Evolutionary conservation across 306 rosid species (phyloP), one percentile per base, ranked within the genome.

Genomic region (Canavalia ensiformis): DNA sequence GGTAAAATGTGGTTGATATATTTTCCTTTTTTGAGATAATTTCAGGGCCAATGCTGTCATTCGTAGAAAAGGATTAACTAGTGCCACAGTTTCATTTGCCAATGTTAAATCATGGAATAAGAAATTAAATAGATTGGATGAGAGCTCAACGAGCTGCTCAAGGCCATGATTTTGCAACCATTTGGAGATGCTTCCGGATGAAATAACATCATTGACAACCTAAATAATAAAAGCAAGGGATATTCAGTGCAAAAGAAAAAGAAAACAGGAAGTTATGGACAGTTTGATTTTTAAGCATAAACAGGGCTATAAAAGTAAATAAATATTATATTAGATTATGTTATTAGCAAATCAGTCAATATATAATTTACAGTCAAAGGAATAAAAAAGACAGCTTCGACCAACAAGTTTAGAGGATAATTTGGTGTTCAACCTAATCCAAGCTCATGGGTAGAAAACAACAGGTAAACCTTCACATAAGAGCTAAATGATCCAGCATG

Each of bases 131-230:
- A 95, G 89, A 78, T 82, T 88, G 55, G 91, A 88, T 13, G 91
- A 76, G 68, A 95, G 89, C 70, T 88, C 97, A 78, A 75, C 88
- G 67, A 95, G 94, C 90, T 90, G 97, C 91, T 89, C 98, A 66
- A 95, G 94, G 76, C 94, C 97, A 73, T 78, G 44, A 65, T 84
- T 87, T 84, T 86, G 92, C 86, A 95, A 79, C 99, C 97, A 95
- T 74, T 91, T 94, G 73, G 68, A 80, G 50, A 89, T 84, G 81
- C 82, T 89, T 88, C 89, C 88, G 10, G 73, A 86, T 68, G 88
- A 89, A 85, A 87, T 81, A 66, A 86, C 91, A 87, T 83, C 85
- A 77, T 84, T 86, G 85, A 89, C 93, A 87, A 88, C 93, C 97
- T 93, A 69, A 69, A 84, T 60, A 81, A 84, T 65, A 68, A 83